These are phyloP conservation scores for Pisolithus orientalis DNA, from an alignment of 768 basidiomycete genomes.

Conservation along the genomic window DNA sequence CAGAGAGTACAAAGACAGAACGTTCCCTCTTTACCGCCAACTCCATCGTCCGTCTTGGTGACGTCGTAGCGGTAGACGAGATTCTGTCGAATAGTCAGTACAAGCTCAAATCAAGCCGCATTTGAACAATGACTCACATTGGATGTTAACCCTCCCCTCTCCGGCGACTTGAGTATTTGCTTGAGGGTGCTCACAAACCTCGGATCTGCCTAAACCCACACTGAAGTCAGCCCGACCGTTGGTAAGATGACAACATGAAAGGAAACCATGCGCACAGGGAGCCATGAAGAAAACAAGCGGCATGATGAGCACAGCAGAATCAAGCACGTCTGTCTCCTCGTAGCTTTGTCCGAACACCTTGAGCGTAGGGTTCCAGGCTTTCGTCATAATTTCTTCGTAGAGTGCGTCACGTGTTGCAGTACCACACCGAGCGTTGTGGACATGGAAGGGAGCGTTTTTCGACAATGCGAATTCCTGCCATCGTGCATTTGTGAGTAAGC, in stretches of 20 bases:
- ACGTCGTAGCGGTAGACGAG: constrained; percentile 90
- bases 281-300: constrained; percentile 90
- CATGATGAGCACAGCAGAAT: constrained; percentile 88
- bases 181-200: constrained; percentile 83
- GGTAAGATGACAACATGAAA: background rate
- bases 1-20: constrained; percentile 87
- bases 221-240: background rate
- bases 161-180: constrained; percentile 78
- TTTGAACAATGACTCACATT: constrained; percentile 42
- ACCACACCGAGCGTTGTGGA: constrained; percentile 66
- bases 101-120: background rate
- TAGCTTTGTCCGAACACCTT: constrained; percentile 84
- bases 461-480: constrained; percentile 74
- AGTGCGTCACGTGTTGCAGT: constrained; percentile 68
- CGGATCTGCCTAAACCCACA: constrained; percentile 60
- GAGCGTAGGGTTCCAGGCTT: constrained; percentile 73
- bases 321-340: constrained; percentile 75
- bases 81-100: constrained; percentile 38
- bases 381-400: constrained; percentile 91
- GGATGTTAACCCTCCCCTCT: constrained; percentile 85
- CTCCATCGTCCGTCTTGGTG: constrained; percentile 80
- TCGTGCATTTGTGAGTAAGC: background rate
- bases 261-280: constrained; percentile 44
- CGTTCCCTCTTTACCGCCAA: constrained; percentile 93
- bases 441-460: constrained; percentile 94